Percentiles rank a stretch among this genome's conserved stretches.
Evolutionary conservation across 331 rosid genomes (phyloP).

Genomic region (Quercus lobata): DNA sequence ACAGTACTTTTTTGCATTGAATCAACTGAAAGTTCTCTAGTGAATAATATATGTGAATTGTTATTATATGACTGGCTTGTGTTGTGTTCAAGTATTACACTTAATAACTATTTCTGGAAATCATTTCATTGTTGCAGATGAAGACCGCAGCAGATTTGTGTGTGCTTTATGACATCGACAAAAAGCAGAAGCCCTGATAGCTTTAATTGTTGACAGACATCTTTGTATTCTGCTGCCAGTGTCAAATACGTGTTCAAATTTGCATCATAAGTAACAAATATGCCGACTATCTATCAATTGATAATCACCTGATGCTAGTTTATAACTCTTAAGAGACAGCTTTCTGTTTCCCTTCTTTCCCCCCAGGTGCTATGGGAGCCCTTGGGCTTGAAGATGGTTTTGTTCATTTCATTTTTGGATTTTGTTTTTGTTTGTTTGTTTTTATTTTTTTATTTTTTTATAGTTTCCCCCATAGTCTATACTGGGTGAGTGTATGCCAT

Average conservation of each 20-base stretch:
- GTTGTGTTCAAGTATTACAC: background rate
- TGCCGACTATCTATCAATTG: background rate
- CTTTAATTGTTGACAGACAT: background rate
- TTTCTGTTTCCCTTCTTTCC: background rate
- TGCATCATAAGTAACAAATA: background rate
- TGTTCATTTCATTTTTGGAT: background rate
- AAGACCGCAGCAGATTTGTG: slow-evolving; percentile 91
- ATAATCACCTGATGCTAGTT: background rate
- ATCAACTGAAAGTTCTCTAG: too few relatives aligned
- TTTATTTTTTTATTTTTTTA: background rate
- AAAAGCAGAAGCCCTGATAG: slow-evolving; percentile 56
- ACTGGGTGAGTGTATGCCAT: background rate
- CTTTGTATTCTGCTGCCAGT: background rate
- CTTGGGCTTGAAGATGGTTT: background rate
- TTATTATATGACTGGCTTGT: background rate
- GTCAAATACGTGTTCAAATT: background rate
- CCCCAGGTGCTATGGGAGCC: background rate
- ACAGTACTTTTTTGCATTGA: background rate
- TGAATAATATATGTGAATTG: too few relatives aligned
- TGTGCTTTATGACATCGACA: slow-evolving; percentile 72
- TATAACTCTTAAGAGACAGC: background rate
- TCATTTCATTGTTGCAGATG: slow-evolving; percentile 55
- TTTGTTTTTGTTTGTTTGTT: background rate
- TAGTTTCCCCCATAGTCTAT: background rate
- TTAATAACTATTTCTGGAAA: slow-evolving; percentile 4